phyloP scores from a whole-genome alignment of 495 filamentous ascomycete species.

The Aspergillus affinis region DNA sequence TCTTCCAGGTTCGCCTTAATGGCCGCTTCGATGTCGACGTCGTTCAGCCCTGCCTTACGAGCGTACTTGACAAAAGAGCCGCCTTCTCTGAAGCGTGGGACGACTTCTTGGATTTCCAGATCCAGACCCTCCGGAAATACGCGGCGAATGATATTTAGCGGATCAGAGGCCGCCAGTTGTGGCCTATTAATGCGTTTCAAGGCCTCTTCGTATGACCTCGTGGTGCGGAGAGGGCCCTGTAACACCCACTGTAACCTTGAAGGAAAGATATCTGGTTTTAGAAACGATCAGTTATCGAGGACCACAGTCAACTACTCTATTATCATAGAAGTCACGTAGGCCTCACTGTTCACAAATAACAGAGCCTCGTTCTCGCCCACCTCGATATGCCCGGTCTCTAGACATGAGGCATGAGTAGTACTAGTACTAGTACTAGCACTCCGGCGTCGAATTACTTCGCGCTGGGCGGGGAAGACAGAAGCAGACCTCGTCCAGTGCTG shows the following conservation, averaged over 20 bases:
- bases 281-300: constrained; percentile 10
- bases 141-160: constrained; percentile 58
- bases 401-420: constrained; percentile 23
- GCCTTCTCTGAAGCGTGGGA: constrained; percentile 85
- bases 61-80: constrained; percentile 91
- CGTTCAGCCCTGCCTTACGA: constrained; percentile 50
- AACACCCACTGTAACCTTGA: constrained; percentile 69
- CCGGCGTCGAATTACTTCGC: not conserved
- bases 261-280: constrained; percentile 72
- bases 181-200: constrained; percentile 63
- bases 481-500: not conserved
- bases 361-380: constrained; percentile 71
- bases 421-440: not conserved
- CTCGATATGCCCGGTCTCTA: constrained; percentile 69
- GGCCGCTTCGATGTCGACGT: constrained; percentile 57
- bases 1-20: constrained; percentile 59
- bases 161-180: constrained; percentile 60
- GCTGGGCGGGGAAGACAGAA: not conserved
- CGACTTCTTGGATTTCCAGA: constrained; percentile 72
- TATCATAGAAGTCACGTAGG: not conserved
- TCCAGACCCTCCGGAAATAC: constrained; percentile 58
- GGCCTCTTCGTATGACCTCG: constrained; percentile 56
- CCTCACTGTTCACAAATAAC: constrained; percentile 84
- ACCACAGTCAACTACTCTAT: not conserved
- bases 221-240: constrained; percentile 57